A percentile compares a stretch with the other conserved stretches of the same genome.
Evolutionary conservation across 2,329 filamentous ascomycete genomes (phyloP).

Genomic region (Colletotrichum sp.): DNA sequence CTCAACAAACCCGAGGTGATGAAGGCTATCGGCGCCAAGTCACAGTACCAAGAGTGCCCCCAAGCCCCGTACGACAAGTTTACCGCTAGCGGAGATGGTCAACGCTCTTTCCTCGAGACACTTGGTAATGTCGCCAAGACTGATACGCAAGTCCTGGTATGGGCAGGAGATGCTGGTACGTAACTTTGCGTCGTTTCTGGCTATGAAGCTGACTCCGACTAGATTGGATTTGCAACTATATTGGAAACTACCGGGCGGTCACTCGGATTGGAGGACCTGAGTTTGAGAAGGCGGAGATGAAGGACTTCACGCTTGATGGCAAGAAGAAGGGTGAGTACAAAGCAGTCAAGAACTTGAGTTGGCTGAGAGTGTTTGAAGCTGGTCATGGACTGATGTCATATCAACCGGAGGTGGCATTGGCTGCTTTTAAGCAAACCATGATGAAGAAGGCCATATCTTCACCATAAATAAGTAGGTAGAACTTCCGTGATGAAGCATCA

Average conservation of each 20-base stretch:
- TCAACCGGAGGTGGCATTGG: slow-evolving; percentile 19
- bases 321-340: slow-evolving; percentile 54
- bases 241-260: slow-evolving; percentile 40
- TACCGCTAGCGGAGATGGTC: slow-evolving; percentile 41
- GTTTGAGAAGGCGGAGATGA: slow-evolving; percentile 38
- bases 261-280: slow-evolving; percentile 37
- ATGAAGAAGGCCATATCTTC: slow-evolving; percentile 46
- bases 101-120: slow-evolving; percentile 47
- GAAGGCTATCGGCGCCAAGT: slow-evolving; percentile 49
- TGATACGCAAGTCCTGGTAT: slow-evolving; percentile 54
- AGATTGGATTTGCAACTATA: slow-evolving; percentile 66
- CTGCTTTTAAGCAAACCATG: slow-evolving; percentile 57
- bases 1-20: slow-evolving; percentile 38
- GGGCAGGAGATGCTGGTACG: slow-evolving; percentile 58
- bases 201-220: too few species aligned
- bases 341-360: slow-evolving; percentile 51
- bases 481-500: too few species aligned
- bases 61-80: slow-evolving; percentile 41
- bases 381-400: slow-evolving; percentile 39
- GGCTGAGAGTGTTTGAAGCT: slow-evolving; percentile 51
- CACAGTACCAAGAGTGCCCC: slow-evolving; percentile 45
- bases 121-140: slow-evolving; percentile 50
- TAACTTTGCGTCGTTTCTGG: too few species aligned
- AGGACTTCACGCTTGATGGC: slow-evolving; percentile 52
- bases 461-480: not conserved